Evolutionary conservation across 1,139 yeast species (phyloP), one percentile per base, ranked within the genome.

Genomic region (Yamadazyma trypodendri): DNA sequence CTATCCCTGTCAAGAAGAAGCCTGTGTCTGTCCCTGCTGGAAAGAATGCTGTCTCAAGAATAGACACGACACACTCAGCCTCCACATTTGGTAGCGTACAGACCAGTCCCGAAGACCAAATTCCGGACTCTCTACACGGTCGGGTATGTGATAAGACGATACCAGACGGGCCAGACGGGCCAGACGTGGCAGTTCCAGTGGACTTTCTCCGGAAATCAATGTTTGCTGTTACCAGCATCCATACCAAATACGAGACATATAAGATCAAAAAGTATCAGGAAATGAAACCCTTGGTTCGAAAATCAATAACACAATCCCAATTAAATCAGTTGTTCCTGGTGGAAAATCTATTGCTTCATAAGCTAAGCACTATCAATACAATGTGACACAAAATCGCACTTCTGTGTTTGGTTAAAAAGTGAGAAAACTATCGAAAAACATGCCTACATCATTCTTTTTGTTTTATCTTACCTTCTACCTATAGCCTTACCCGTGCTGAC

Each of bases 191-290:
- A 18, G 21, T 18, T 18, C 7, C 21, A 5, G 21, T 18, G 8
- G 8, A 18, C 5, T 18, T 18, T 18, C 5, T 18, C 7, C 21
- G 21, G 21, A 9, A 6, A 5, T 23, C 25, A n/a, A 13, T 8
- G 20, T 23, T 29, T 11, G 12, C 17, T 11, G 17, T 21, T 28
- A 33, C 45, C 8, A 30, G 32, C 10, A 33, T 46, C n/a, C 32
- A 32, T 15, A 43, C 51, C 13, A 44, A 44, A 29, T 18, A 35
- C 15, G 28, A 27, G 3, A 24, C 36, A 5, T 43, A 46, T 31
- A 31, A 33, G 13, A 34, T 48, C 15, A 31, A 28, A 10, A 40
- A 45, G 18, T 44, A 29, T 23, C 44, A 45, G 31, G 50, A 46
- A 31, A n/a, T 45, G 4, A 20, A 28, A 2, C 38, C 41, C 7